Conservation (phyloP, 2,329 filamentous ascomycete species). For the Didymella arachidicola region DNA sequence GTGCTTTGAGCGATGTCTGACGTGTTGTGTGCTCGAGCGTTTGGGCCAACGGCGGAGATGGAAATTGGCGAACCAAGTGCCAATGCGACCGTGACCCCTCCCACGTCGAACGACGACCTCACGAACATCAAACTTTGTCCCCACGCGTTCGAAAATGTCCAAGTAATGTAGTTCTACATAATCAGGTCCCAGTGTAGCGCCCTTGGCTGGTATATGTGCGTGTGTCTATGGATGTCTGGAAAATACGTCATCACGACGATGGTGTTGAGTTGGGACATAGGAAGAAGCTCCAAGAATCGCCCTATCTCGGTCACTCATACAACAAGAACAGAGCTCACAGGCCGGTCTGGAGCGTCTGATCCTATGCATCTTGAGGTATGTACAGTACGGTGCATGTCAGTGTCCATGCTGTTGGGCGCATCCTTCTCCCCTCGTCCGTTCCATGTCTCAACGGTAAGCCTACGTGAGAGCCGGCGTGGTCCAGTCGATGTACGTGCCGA, state of each 20-base stretch:
- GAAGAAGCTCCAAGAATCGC: not conserved
- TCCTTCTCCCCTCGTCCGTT: not conserved
- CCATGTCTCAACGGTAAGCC: not conserved
- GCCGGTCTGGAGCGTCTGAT: not conserved
- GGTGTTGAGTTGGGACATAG: conserved; percentile 11
- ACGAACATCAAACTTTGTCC: conserved; percentile 21
- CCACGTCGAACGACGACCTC: conserved; percentile 16
- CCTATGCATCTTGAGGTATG: not conserved
- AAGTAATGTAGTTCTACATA: not conserved
- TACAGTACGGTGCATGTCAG: not conserved
- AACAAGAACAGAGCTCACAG: not conserved
- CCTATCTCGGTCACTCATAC: not conserved
- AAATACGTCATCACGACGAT: conserved; percentile 10
- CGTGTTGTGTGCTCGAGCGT: conserved; percentile 31
- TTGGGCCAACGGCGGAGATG: conserved; percentile 28
- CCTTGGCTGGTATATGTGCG: not conserved
- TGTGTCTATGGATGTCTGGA: not conserved
- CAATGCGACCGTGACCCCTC: conserved; percentile 22
- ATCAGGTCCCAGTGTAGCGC: not conserved
- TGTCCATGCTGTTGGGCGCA: not conserved
- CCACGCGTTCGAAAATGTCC: not conserved
- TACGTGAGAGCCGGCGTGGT: conserved; percentile 47
- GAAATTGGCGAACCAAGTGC: conserved; percentile 20
- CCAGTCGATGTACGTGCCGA: conserved; percentile 49
- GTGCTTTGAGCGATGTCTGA: conserved; percentile 29